These are phyloP conservation scores for Nakazawaea holstii DNA, from an alignment of 805 yeast genomes.

Conservation along the genomic window DNA sequence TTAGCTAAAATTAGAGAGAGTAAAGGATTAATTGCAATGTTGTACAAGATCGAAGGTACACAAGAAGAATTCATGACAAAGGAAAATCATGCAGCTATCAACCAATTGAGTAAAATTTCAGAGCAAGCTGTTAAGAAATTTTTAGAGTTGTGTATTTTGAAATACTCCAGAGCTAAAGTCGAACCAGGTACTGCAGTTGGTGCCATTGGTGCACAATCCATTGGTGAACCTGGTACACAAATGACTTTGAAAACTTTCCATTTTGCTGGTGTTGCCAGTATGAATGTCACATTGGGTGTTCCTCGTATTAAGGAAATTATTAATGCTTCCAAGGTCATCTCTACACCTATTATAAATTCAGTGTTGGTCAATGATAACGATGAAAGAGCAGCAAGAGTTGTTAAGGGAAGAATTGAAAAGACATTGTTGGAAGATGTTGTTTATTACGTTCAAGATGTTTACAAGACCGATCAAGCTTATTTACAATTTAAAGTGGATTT, in stretches of 20 bases:
- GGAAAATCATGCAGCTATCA: constrained; percentile 25
- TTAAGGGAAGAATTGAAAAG: constrained; percentile 94
- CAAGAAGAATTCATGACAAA: constrained; percentile 21
- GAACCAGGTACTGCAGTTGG: constrained; percentile 99
- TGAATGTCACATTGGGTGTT: constrained; percentile 98
- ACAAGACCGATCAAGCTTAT: constrained; percentile 70
- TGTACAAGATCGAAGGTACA: constrained; percentile 3
- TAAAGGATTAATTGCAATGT: constrained; percentile 37
- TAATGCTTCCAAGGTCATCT: constrained; percentile 90
- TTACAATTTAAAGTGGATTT: constrained; percentile 78
- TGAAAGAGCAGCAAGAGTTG: constrained; percentile 97
- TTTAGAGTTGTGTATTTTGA: constrained; percentile 68
- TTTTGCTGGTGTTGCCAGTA: constrained; percentile 99
- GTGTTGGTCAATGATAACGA: constrained; percentile 88
- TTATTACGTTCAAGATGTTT: constrained; percentile 89
- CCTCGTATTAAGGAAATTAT: constrained; percentile 99
- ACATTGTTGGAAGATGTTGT: constrained; percentile 84
- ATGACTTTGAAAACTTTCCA: constrained; percentile 80
- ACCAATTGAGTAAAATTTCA: constrained; percentile 66
- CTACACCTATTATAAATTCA: constrained; percentile 95
- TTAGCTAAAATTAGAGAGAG: constrained; percentile 54
- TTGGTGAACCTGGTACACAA: constrained; percentile 99
- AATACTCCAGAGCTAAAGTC: constrained; percentile 84
- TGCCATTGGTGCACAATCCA: constrained; percentile 98
- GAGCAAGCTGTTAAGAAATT: constrained; percentile 55